Percentiles rank a stretch among this genome's conserved stretches.
Conservation (phyloP, 176 grass and related monocot genomes). For the Typha latifolia region DNA sequence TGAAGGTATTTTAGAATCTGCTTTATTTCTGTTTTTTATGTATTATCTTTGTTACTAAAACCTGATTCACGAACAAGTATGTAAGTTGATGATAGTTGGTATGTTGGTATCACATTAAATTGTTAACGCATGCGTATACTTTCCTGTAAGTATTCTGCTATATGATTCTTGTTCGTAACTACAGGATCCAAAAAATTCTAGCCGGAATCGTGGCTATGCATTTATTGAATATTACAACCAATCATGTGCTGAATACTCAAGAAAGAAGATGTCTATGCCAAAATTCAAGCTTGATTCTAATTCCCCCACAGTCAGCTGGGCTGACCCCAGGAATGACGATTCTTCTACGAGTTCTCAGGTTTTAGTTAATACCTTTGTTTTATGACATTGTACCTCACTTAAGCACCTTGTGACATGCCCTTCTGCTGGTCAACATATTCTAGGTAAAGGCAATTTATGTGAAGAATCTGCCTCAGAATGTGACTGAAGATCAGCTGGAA, state of each 20-base stretch:
- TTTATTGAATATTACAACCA: conserved; percentile 94
- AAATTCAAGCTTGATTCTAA: conserved; percentile 81
- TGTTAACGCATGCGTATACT: not conserved
- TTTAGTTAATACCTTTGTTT: conserved; percentile 1
- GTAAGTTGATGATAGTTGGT: too few species aligned
- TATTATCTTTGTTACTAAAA: not conserved
- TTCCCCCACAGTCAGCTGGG: conserved; percentile 76
- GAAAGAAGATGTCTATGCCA: conserved; percentile 65
- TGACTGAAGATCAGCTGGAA: conserved; percentile 56
- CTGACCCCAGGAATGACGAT: conserved; percentile 59
- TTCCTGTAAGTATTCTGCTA: not conserved
- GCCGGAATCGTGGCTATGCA: conserved; percentile 60
- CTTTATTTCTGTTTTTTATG: not conserved
- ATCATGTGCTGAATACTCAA: conserved; percentile 81
- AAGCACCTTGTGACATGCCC: not conserved
- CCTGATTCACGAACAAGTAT: too few species aligned
- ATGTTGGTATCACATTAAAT: not conserved
- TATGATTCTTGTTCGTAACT: conserved; percentile 6
- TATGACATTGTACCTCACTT: not conserved
- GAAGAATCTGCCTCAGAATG: conserved; percentile 84
- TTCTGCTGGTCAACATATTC: conserved; percentile 4
- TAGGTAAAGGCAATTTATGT: conserved; percentile 87
- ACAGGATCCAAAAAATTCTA: conserved; percentile 38
- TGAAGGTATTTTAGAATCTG: conserved; percentile 39
- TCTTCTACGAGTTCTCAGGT: conserved; percentile 54